Conservation (phyloP, 768 basidiomycete genomes). For the Kwoniella bestiolae region DNA sequence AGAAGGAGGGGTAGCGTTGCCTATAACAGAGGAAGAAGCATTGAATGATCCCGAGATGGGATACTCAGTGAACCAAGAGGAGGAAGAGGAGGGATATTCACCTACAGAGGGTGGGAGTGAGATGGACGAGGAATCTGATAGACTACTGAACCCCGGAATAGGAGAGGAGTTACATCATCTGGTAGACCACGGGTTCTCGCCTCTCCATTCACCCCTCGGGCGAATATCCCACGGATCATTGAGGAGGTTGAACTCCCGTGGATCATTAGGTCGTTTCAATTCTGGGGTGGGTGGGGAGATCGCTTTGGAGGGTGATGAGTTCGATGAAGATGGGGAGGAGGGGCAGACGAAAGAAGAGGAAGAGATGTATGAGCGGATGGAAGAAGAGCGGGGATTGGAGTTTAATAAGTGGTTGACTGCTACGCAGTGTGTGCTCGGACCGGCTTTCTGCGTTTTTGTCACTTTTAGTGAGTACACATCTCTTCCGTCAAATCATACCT, state of each 20-base stretch:
- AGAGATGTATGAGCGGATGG: constrained; percentile 31
- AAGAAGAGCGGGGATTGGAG: constrained; percentile 43
- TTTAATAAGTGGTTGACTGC: constrained; percentile 75
- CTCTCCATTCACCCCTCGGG: constrained; percentile 39
- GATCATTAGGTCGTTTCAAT: too few relatives aligned
- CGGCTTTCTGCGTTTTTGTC: constrained; percentile 73
- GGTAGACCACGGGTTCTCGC: constrained; percentile 45
- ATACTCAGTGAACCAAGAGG: constrained; percentile 59
- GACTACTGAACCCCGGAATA: constrained; percentile 34
- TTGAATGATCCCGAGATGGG: constrained; percentile 66
- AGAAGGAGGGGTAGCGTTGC: constrained; percentile 42
- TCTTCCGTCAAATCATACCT: neutral
- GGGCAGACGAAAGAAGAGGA: constrained; percentile 21
- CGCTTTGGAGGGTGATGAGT: constrained; percentile 1
- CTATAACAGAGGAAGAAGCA: constrained; percentile 71
- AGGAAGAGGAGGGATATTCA: constrained; percentile 1
- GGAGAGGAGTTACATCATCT: constrained; percentile 53
- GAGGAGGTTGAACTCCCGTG: constrained; percentile 14
- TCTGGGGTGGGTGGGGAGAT: too few relatives aligned
- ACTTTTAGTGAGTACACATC: constrained; percentile 70
- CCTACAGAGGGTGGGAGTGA: constrained; percentile 20
- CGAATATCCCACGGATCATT: constrained; percentile 36
- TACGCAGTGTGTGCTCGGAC: constrained; percentile 79
- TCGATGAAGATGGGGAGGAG: constrained; percentile 4
- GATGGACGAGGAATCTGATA: constrained; percentile 34